Conservation (phyloP, 306 rosid species). For the Amphicarpaea edgeworthii region DNA sequence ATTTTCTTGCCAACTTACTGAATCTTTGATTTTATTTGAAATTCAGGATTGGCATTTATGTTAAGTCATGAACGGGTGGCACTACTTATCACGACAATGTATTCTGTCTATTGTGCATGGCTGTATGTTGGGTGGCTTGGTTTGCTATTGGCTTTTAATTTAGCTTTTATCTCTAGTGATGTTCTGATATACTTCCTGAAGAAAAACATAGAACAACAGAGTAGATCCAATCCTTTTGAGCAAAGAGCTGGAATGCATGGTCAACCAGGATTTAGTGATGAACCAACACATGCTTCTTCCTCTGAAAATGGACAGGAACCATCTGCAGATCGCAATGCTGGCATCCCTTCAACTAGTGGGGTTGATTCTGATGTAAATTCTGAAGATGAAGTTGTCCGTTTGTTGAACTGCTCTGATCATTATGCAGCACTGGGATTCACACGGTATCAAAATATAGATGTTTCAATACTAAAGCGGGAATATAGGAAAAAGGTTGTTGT, state of each 20-base stretch:
- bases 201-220: slow-evolving; percentile 73
- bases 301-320: slow-evolving; percentile 74
- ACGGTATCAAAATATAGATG: slow-evolving; percentile 76
- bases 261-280: slow-evolving; percentile 72
- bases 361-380: slow-evolving; percentile 79
- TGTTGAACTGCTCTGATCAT: slow-evolving; percentile 90
- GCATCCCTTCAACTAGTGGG: slow-evolving; percentile 91
- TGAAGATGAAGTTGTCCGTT: slow-evolving; percentile 93
- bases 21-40: slow-evolving; percentile 45
- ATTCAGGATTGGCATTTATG: slow-evolving; percentile 85
- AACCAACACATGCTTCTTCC: slow-evolving; percentile 63
- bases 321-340: slow-evolving; percentile 73
- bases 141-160: slow-evolving; percentile 75
- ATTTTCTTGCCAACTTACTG: slow-evolving; percentile 46
- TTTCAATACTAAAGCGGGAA: slow-evolving; percentile 83
- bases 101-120: slow-evolving; percentile 92
- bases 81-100: slow-evolving; percentile 69
- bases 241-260: slow-evolving; percentile 79
- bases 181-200: slow-evolving; percentile 80
- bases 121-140: slow-evolving; percentile 91
- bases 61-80: slow-evolving; percentile 80
- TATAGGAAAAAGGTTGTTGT: slow-evolving; percentile 85
- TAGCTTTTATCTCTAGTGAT: slow-evolving; percentile 92
- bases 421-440: slow-evolving; percentile 83
- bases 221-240: slow-evolving; percentile 67